These are phyloP conservation scores for Carex littledalei DNA, from an alignment of 176 grass and related monocot species.

Conservation along the genomic window DNA sequence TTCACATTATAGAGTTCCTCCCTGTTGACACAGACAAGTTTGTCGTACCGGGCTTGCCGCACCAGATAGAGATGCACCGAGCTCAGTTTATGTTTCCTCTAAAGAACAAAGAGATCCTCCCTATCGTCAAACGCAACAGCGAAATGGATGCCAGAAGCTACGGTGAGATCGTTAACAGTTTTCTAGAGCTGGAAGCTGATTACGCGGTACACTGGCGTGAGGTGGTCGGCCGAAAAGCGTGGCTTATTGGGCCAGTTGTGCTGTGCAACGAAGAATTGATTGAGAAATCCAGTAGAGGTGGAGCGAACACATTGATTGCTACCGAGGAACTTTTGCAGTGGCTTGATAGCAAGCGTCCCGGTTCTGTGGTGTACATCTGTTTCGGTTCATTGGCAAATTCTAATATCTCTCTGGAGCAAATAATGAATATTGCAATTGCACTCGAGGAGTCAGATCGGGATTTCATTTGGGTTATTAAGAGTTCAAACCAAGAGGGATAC, in stretches of 20 bases:
- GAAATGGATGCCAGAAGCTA: slow-evolving; percentile 21
- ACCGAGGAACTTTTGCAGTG: slow-evolving; percentile 28
- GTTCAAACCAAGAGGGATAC: not conserved
- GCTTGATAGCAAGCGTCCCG: slow-evolving; percentile 23
- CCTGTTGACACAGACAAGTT: not conserved
- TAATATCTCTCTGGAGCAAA: slow-evolving; percentile 22
- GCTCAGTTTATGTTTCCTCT: slow-evolving; percentile 15
- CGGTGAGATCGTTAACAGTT: slow-evolving; percentile 51
- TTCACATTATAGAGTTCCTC: slow-evolving; percentile 11
- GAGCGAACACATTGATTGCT: slow-evolving; percentile 2
- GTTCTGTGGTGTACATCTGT: slow-evolving; percentile 48
- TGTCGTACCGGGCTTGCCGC: slow-evolving; percentile 36
- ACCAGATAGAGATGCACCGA: slow-evolving; percentile 33
- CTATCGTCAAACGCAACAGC: not conserved
- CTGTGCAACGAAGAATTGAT: slow-evolving; percentile 23
- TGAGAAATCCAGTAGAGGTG: slow-evolving; percentile 17
- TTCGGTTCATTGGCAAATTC: slow-evolving; percentile 32
- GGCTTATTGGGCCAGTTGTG: slow-evolving; percentile 48
- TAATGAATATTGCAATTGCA: slow-evolving; percentile 37
- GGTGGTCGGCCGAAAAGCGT: slow-evolving; percentile 3
- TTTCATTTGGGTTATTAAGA: slow-evolving; percentile 51
- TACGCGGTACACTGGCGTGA: slow-evolving; percentile 29
- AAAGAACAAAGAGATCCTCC: not conserved
- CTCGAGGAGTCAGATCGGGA: slow-evolving; percentile 30
- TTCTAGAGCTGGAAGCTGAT: slow-evolving; percentile 45